Evolutionary conservation across 2,329 filamentous ascomycete species (phyloP).

Genomic region (Alternaria dauci): DNA sequence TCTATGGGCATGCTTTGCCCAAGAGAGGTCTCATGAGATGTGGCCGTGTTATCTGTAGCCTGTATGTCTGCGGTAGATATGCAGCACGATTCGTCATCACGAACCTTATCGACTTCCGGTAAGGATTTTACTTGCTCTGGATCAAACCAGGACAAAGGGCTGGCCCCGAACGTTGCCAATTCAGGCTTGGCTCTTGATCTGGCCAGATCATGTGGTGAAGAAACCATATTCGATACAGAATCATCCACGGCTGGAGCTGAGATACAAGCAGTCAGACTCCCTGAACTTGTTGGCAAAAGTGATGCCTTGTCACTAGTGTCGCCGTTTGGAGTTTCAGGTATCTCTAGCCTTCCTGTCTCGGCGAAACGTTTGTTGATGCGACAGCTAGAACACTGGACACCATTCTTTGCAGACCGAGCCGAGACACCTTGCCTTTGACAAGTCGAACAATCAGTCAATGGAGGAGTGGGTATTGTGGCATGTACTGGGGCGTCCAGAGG

Average conservation of each 20-base stretch:
- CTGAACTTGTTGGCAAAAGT: not conserved
- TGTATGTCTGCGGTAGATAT: not conserved
- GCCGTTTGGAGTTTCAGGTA: constrained; percentile 27
- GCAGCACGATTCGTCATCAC: not conserved
- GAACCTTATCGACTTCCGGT: constrained; percentile 11
- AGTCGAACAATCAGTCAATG: constrained; percentile 14
- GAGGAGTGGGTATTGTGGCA: not conserved
- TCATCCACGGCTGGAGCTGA: not conserved
- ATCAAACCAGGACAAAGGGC: constrained; percentile 10
- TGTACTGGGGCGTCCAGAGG: not conserved
- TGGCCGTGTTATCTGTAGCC: not conserved
- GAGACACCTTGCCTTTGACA: constrained; percentile 23
- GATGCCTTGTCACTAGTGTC: not conserved
- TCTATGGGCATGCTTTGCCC: not conserved
- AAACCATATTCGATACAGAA: not conserved
- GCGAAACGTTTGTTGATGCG: constrained; percentile 9
- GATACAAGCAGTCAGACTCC: not conserved
- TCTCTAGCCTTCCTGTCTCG: constrained; percentile 12
- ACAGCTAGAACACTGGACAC: constrained; percentile 18
- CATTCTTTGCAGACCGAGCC: not conserved
- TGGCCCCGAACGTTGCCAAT: not conserved
- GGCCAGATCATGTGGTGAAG: not conserved
- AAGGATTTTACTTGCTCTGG: not conserved
- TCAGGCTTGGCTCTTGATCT: not conserved
- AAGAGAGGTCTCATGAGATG: not conserved